Evolutionary conservation across 176 grass and related monocot genomes (phyloP), one percentile per base, ranked within the genome.

Genomic region (Musa beccarii): DNA sequence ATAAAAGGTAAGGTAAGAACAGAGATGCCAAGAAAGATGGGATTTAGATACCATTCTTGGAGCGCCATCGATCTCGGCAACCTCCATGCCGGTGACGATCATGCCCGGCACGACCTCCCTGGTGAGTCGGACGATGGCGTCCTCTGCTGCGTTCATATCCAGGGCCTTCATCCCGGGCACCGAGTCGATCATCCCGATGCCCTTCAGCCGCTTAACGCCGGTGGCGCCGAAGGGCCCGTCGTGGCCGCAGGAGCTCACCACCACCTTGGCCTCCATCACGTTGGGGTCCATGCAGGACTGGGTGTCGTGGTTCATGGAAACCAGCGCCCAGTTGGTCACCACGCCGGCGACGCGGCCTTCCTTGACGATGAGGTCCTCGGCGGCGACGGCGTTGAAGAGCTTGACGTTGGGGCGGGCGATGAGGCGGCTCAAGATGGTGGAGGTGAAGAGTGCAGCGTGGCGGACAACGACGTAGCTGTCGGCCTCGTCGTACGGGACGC

Each of bases 211-310:
- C 81, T 99, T 99, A 11, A 99, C 95, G 0, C 88, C 95, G 0
- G 95, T 99, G 53, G 95, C 95, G 0, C 95, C 88, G 52, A 94
- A 99, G 0, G 95, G 95, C 9, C 95, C 95, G 28, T 99, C 95
- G 21, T 99, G 95, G 57, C 88, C 95, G 74, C 90, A 99, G 8
- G 95, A 99, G 86, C 95, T 99, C 3, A 99, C 95, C 21, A 99
- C 95, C 17, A 99, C 86, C 84, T 85, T 91, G 21, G 95, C 83
- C 74, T 99, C 95, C 88, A 99, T 94, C 51, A 99, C 79, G 75
- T 99, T 99, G 24, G 95, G 95, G 72, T 99, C 90, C 95, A 99
- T 99, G 84, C 95, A 99, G 10, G 95, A 99, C 79, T 99, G 88
- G 0, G 95, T 99, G 88, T 94, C 81, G 53, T 99, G 95, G 86